Conservation (phyloP, 768 basidiomycete species). For the Lentinula boryana region DNA sequence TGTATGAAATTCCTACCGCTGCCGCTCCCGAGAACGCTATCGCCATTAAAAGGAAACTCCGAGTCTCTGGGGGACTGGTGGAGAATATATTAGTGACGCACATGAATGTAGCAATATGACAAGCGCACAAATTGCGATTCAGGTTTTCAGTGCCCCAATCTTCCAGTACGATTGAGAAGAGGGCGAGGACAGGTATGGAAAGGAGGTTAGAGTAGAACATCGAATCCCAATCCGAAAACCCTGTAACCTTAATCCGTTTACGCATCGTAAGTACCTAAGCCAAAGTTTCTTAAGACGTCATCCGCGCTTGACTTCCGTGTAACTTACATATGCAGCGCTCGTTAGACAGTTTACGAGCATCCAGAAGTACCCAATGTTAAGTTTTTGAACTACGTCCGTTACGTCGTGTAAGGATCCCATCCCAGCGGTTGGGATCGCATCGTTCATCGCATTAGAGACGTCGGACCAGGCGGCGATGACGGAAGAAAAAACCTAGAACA, state of each 20-base stretch:
- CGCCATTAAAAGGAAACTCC: slow-evolving; percentile 72
- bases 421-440: slow-evolving; percentile 29
- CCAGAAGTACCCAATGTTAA: slow-evolving; percentile 91
- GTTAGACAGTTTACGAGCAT: slow-evolving; percentile 90
- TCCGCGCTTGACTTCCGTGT: background rate
- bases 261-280: slow-evolving; percentile 89
- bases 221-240: slow-evolving; percentile 96
- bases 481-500: slow-evolving; percentile 76
- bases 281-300: background rate
- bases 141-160: slow-evolving; percentile 85
- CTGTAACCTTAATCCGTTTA: slow-evolving; percentile 90
- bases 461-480: slow-evolving; percentile 97
- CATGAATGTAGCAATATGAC: slow-evolving; percentile 20
- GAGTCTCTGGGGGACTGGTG: slow-evolving; percentile 76
- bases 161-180: slow-evolving; percentile 81
- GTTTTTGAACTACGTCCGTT: slow-evolving; percentile 36
- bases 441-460: slow-evolving; percentile 43
- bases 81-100: slow-evolving; percentile 2
- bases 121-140: slow-evolving; percentile 71
- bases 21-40: slow-evolving; percentile 97
- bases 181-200: slow-evolving; percentile 82
- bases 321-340: slow-evolving; percentile 83
- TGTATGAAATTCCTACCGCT: slow-evolving; percentile 96
- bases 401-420: slow-evolving; percentile 32
- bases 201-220: slow-evolving; percentile 99